Evolutionary conservation across 139 green algal species (phyloP), one percentile per base, ranked within the genome.

Genomic region (Diplosphaera chodatii): DNA sequence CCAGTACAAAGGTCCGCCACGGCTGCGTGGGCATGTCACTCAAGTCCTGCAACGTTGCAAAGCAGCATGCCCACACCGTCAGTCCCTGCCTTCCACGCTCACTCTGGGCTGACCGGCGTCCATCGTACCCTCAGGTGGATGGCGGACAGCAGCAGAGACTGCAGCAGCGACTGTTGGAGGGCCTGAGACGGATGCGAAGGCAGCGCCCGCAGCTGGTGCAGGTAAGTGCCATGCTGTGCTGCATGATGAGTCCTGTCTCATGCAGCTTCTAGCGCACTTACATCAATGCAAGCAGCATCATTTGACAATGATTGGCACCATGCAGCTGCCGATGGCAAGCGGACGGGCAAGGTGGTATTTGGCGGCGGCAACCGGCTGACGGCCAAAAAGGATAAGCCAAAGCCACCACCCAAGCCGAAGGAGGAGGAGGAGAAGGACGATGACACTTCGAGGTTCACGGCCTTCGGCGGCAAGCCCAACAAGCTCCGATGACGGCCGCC

Each of bases 291-390:
- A n/a, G n/a, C n/a, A n/a, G n/a, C n/a, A n/a, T n/a, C n/a, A n/a
- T n/a, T n/a, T n/a, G n/a, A n/a, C n/a, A n/a, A n/a, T n/a, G n/a
- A n/a, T n/a, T n/a, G n/a, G n/a, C n/a, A n/a, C n/a, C n/a, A n/a
- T n/a, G 69, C 27, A 67, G 75, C 40, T 6, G 20, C 32, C 25
- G 32, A 69, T 25, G 69, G 73, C 40, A 55, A 62, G 71, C 86
- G 87, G 64, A 76, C 83, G 15, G 88, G 88, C 31, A 93, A 84
- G 21, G 85, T 91, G 32, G 79, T 93, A 55, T 74, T 79, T 64
- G 56, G 75, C 59, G 83, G 76, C 13, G 88, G 88, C 70, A 91
- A 91, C 76, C 70, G 88, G 3, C 82, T 91, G 67, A 74, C 80
- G 63, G 85, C 85, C 30, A 91, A 88, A 27, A 33, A 59, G 18